A percentile compares a stretch with the other conserved stretches of the same genome.
Evolutionary conservation across 1,284 basidiomycete genomes (phyloP).

Genomic region (Lentinula novae-zelandiae): DNA sequence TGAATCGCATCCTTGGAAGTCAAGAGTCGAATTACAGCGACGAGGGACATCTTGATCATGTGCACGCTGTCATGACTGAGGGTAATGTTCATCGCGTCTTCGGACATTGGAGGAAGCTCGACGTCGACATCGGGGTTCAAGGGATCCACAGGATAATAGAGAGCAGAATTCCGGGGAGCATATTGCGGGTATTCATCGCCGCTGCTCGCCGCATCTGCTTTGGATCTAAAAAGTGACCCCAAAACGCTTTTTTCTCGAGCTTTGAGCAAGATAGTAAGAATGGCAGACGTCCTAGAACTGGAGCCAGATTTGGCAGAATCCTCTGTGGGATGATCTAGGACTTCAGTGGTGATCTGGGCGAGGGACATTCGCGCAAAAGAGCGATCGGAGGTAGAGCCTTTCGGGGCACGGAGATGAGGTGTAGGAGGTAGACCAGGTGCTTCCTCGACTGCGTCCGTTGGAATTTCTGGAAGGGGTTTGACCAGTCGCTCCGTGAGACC

Average conservation of each 20-base stretch:
- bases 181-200: slow-evolving; percentile 13
- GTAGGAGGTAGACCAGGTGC: background rate
- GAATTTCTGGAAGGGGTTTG: slow-evolving; percentile 13
- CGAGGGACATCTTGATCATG: slow-evolving; percentile 32
- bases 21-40: slow-evolving; percentile 44
- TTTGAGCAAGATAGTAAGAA: background rate
- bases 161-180: slow-evolving; percentile 24
- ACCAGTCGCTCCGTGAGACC: slow-evolving; percentile 17
- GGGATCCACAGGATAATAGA: slow-evolving; percentile 26
- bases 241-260: background rate
- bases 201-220: background rate
- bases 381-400: too few relatives aligned
- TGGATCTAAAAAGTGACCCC: background rate
- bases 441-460: background rate
- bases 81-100: slow-evolving; percentile 20
- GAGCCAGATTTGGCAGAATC: background rate
- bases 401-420: background rate
- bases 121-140: slow-evolving; percentile 23
- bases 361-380: slow-evolving; percentile 7
- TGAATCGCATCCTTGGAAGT: slow-evolving; percentile 36
- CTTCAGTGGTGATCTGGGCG: slow-evolving; percentile 17
- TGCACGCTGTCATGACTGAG: slow-evolving; percentile 22
- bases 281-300: background rate
- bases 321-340: slow-evolving; percentile 7
- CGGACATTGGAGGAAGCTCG: slow-evolving; percentile 25